phyloP scores from a whole-genome alignment of 192 early-diverging fungal genomes.

The Funneliformis mosseae region DNA sequence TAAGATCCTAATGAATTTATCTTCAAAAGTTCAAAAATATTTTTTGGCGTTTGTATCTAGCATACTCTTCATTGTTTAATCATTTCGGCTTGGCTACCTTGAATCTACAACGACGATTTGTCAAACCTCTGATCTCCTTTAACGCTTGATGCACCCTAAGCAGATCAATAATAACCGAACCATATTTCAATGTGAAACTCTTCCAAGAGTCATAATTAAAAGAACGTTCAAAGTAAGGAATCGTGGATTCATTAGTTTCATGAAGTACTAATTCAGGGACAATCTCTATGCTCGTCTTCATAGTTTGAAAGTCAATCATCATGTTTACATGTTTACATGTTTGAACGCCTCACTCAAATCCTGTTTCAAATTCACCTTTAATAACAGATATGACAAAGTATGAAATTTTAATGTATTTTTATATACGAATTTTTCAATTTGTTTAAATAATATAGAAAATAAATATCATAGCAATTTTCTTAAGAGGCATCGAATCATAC shows the following conservation, averaged over 20 bases:
- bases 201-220: constrained; percentile 25
- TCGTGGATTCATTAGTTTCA: constrained; percentile 21
- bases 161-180: constrained; percentile 20
- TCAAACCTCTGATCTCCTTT: constrained; percentile 27
- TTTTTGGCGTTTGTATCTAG: constrained; percentile 2
- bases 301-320: too few relatives aligned
- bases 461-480: constrained; percentile 69
- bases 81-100: constrained; percentile 28
- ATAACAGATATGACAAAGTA: constrained; percentile 88
- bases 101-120: constrained; percentile 16
- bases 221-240: constrained; percentile 24
- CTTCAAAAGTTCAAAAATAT: constrained; percentile 29
- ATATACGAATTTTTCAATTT: background rate
- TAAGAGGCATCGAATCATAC: constrained; percentile 98
- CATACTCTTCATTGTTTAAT: constrained; percentile 17
- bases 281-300: constrained; percentile 24
- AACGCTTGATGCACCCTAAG: constrained; percentile 5
- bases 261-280: constrained; percentile 24
- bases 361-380: constrained; percentile 99
- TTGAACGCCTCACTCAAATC: constrained; percentile 99
- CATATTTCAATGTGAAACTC: constrained; percentile 10
- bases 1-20: constrained; percentile 30
- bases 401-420: background rate
- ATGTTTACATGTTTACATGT: constrained; percentile 99
- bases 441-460: background rate